Base-by-base conservation (phyloP, 75 land plant genomes). In the Picea glauca region DNA sequence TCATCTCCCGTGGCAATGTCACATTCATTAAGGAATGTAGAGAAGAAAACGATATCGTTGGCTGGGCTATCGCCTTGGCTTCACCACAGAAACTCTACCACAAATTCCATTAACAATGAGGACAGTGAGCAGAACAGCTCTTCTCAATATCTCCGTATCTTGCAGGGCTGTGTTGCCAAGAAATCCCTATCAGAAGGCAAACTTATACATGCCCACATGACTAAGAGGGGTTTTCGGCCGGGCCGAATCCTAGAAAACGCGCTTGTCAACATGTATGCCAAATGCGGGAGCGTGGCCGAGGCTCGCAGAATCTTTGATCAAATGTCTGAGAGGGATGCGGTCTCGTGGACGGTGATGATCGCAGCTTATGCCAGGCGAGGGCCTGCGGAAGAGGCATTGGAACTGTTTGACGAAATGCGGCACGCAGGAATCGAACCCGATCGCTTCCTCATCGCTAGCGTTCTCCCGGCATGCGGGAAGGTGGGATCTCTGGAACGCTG, bases 331-430 rank as follows among this genome's bases (percentile, higher is more conserved):
- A 60, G 33, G 67, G 70, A 64, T 20, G 73, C 38, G 40, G 72
- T 78, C n/a, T 43, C 76, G 15, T 81, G 83, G 83, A 62, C 68
- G n/a, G 61, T 43, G 2, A 61, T 81, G 81, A 81, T 81, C 58
- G 83, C 60, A 67, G 83, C 57, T 6, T 82, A 76, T 66, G 78
- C 46, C 58, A 59, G 66, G 21, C 38, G 14, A 13, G 81, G 67
- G 12, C 18, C 35, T 76, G 30, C 79, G 15, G 79, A 66, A 70
- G 84, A 84, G 64, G 84, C 85, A 12, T n/a, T 84, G 26, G 57
- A 81, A 23, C 62, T 76, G 32, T 84, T 57, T 70, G 59, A 81
- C 13, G 57, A 76, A 61, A 84, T 81, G 85, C 58, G 77, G 58
- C 56, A 60, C 17, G 75, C 64, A 56, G 84, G 85, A 57, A 50